Evolutionary conservation across 2,329 filamentous ascomycete genomes (phyloP).

Genomic region (Fusarium graminum): DNA sequence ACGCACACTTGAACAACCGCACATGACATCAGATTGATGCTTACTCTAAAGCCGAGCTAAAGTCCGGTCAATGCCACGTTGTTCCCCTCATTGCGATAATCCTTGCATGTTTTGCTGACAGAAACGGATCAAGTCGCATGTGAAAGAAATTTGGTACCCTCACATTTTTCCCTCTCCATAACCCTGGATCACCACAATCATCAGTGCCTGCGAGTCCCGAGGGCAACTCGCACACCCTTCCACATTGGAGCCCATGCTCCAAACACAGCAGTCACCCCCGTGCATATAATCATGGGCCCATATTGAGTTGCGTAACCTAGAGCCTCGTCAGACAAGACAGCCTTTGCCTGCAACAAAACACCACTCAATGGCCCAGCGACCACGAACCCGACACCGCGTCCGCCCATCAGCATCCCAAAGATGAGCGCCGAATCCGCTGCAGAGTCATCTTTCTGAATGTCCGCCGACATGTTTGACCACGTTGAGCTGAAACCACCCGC

Average conservation of each 20-base stretch:
- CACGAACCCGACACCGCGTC: conserved; percentile 49
- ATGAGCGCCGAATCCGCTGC: conserved; percentile 48
- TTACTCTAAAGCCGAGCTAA: conserved; percentile 28
- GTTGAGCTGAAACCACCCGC: conserved; percentile 72
- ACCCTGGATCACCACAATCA: neutral
- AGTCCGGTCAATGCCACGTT: conserved; percentile 21
- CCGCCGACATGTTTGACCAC: conserved; percentile 67
- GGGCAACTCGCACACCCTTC: conserved; percentile 51
- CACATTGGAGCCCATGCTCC: conserved; percentile 52
- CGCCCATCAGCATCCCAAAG: conserved; percentile 51
- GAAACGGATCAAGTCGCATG: neutral
- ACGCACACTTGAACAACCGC: neutral
- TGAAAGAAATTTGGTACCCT: too few relatives aligned
- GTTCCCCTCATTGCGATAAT: neutral
- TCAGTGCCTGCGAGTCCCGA: conserved; percentile 58
- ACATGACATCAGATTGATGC: conserved; percentile 5
- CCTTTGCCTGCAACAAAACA: conserved; percentile 43
- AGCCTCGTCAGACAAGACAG: conserved; percentile 41
- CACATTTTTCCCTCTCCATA: too few relatives aligned
- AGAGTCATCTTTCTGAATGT: conserved; percentile 51
- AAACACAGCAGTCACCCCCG: conserved; percentile 49
- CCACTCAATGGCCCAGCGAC: conserved; percentile 49
- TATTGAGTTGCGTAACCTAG: conserved; percentile 52
- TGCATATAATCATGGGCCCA: conserved; percentile 52
- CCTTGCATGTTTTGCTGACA: neutral